A percentile compares a stretch with the other conserved stretches of the same genome.
These are phyloP conservation scores for Coelastrella sp. DNA, from an alignment of 139 green algal species.

Conservation along the genomic window DNA sequence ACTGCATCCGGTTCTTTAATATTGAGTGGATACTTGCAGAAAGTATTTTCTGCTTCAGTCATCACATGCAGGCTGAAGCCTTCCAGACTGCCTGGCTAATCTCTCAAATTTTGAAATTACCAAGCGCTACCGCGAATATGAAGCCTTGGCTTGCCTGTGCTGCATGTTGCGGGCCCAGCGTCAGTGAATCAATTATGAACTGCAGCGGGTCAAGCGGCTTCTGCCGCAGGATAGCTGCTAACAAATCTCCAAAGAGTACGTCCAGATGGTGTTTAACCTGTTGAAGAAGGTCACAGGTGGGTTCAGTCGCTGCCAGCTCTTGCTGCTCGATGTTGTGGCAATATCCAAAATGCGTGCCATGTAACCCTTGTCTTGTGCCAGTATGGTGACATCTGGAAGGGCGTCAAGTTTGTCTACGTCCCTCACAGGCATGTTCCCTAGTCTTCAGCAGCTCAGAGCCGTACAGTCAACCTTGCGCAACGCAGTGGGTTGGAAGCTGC, in stretches of 20 bases:
- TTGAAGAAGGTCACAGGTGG: neutral
- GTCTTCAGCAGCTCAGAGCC: neutral
- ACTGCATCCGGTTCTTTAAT: too few species aligned
- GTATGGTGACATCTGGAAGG: slow-evolving; percentile 19
- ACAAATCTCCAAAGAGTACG: slow-evolving; percentile 8
- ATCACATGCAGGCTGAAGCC: too few species aligned
- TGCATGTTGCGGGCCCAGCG: slow-evolving; percentile 35
- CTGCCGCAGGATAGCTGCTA: slow-evolving; percentile 16
- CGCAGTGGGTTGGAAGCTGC: too few species aligned
- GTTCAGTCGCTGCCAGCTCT: neutral
- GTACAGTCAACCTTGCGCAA: neutral
- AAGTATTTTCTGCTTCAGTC: neutral
- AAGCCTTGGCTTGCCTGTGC: neutral
- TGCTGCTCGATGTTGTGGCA: neutral
- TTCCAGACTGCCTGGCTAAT: too few species aligned
- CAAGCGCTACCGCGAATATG: neutral
- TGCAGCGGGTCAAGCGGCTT: slow-evolving; percentile 44
- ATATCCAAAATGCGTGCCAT: slow-evolving; percentile 8
- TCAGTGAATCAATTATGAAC: slow-evolving; percentile 42
- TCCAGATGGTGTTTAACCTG: slow-evolving; percentile 38
- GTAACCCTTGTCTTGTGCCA: slow-evolving; percentile 29
- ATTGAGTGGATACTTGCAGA: too few species aligned
- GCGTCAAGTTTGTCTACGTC: slow-evolving; percentile 45
- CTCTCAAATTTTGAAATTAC: too few species aligned
- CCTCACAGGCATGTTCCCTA: neutral